Evolutionary conservation across 768 basidiomycete genomes (phyloP), one percentile per base, ranked within the genome.

Genomic region (Mycena filopes): DNA sequence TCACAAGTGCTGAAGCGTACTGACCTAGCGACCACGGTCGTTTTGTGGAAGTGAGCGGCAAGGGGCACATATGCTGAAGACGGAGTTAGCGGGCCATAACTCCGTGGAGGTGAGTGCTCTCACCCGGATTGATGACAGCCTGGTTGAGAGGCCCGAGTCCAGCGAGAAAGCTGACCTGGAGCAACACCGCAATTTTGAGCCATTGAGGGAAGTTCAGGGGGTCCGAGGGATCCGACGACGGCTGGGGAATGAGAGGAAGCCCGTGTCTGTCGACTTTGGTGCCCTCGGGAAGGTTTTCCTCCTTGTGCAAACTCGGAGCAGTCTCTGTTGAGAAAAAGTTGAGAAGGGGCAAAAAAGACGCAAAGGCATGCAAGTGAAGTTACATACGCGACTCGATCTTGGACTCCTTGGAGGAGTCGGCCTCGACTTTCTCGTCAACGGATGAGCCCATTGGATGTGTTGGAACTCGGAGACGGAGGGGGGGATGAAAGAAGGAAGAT

Each of bases 171-270:
- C 59, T 62, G 60, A 71, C 70, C 33, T 71, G 70, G 26, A 71
- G 55, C 49, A 71, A 58, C 3, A 71, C 61, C 31, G 59, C 70
- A 15, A 67, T 65, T 55, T 71, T 71, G 20, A 71, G 36, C 70
- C 70, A 71, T 49, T 65, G 63, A 36, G 70, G 70, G 36, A 66
- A 71, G 36, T 71, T 71, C 23, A 74, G 50, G 2, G 73, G 73
- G 55, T 73, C 73, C 3, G 72, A 71, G 0, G 72, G 67, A 36
- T 73, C 71, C 33, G 69, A 60, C 4, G 72, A 70, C 7, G 73
- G 72, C 38, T 77, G 75, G 18, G 76, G 74, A 5, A 73, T 70
- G 41, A 77, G 74, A 21, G 74, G 59, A 2, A 75, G 63, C 43
- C 72, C 72, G 48, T 73, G 47, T 4, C 65, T 71, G 55, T 71